Base-by-base conservation (phyloP, 2,329 filamentous ascomycete species). In the Cercospora canescens region DNA sequence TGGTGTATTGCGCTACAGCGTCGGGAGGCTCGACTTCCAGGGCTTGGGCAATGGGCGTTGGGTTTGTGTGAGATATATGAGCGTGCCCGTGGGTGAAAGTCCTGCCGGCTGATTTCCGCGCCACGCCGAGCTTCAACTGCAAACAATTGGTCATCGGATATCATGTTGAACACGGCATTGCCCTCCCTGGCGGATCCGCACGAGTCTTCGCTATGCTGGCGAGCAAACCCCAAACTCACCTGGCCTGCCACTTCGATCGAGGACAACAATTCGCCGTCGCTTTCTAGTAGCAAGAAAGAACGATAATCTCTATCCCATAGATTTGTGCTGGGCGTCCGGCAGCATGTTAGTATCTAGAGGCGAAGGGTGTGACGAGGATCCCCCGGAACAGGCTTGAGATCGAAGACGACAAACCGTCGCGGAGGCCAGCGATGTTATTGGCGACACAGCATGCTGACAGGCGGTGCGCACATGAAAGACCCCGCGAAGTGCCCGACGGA, bases 61-160 rank as follows among this genome's bases (percentile, higher is more conserved):
- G 63, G 18, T 41, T 7, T 60, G 56, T 54, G 48, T 61, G 45
- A 65, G 48, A 30, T 65, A 60, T 37, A 28, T 50, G n/a, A 65
- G 63, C 37, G 9, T 65, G 16, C 63, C 63, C 2, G 57, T 62
- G 16, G 60, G 60, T 26, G 60, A 62, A 18, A 50, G 60, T 59
- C 56, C 30, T 35, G 32, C 52, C 28, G 52, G 52, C n/a, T 56
- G 21, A 56, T 21, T 18, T 18, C 18, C 52, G 52, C 32, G 16
- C n/a, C 35, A 21, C 52, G 30, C 28, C 4, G 32, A 56, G 18
- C n/a, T 8, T 32, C 52, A 16, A 32, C 28, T 56, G 32, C 52
- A 35, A 56, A 56, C n/a, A 18, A 34, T 32, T 16, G 28, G 52
- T 56, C 52, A 35, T 14, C 45, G 24, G n/a, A n/a, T 2, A 30